Evolutionary conservation across 352 stramenopile species (phyloP).

Genomic region (Globisporangium cylindrosporum): DNA sequence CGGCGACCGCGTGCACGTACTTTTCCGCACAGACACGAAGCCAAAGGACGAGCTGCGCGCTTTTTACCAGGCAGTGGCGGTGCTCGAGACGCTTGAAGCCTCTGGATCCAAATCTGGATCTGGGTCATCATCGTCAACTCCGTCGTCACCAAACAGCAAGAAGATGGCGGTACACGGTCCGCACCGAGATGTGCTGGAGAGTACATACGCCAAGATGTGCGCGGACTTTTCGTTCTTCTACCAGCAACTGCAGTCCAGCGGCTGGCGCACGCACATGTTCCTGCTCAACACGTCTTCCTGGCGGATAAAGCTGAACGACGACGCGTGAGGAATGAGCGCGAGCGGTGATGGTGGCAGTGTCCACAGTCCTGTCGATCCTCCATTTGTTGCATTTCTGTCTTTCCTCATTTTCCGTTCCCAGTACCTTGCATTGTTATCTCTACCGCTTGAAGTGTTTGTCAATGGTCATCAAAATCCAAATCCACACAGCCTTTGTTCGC

Average conservation of each 20-base stretch:
- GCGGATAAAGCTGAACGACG: conserved; percentile 60
- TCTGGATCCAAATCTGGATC: neutral
- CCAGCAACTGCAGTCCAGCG: conserved; percentile 54
- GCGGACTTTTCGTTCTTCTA: conserved; percentile 62
- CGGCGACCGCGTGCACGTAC: conserved; percentile 36
- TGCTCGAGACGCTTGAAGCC: conserved; percentile 39
- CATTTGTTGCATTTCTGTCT: neutral
- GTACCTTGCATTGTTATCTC: neutral
- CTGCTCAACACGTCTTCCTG: conserved; percentile 62
- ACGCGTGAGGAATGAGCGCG: conserved; percentile 18
- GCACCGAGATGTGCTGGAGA: conserved; percentile 32
- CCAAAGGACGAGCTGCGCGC: conserved; percentile 65
- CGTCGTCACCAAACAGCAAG: conserved; percentile 19
- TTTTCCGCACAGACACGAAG: conserved; percentile 49
- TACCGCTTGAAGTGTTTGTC: neutral
- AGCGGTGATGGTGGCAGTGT: neutral
- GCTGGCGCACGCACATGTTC: conserved; percentile 74
- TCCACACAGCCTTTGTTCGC: neutral
- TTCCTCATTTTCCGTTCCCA: neutral
- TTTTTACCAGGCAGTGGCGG: conserved; percentile 65
- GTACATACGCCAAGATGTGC: conserved; percentile 46
- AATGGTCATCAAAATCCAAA: neutral
- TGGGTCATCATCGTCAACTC: conserved; percentile 10
- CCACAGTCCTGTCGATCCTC: neutral
- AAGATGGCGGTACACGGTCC: neutral